These are phyloP conservation scores for Trichoderma citrinoviride DNA, from an alignment of 2,329 filamentous ascomycete species.

Conservation along the genomic window DNA sequence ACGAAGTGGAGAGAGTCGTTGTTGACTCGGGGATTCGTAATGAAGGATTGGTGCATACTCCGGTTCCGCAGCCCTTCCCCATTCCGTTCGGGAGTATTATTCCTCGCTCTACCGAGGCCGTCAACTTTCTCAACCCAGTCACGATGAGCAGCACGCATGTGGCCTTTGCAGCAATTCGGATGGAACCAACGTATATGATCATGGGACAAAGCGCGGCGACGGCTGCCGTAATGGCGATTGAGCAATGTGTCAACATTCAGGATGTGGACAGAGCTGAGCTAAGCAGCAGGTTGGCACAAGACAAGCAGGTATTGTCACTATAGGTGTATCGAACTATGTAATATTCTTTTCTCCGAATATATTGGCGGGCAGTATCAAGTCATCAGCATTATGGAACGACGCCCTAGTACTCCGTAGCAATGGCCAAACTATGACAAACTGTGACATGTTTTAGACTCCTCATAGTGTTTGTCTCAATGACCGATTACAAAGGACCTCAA, in stretches of 20 bases:
- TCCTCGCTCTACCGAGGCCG: constrained; percentile 4
- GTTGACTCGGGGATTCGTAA: constrained; percentile 26
- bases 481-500: no score
- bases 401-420: background rate
- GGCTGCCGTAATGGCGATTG: constrained; percentile 22
- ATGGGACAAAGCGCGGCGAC: constrained; percentile 21
- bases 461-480: no score
- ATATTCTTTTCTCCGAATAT: background rate
- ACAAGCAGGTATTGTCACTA: constrained; percentile 2
- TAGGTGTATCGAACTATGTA: background rate
- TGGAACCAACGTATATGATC: constrained; percentile 24
- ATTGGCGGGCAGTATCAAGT: background rate
- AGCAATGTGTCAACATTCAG: constrained; percentile 17
- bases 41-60: constrained; percentile 26
- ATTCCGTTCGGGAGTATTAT: constrained; percentile 18
- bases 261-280: constrained; percentile 15
- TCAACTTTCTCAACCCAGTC: constrained; percentile 22
- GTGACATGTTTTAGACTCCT: no score
- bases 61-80: constrained; percentile 14
- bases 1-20: constrained; percentile 28
- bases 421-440: no score
- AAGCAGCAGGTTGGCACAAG: background rate
- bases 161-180: constrained; percentile 22
- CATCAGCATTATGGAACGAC: background rate
- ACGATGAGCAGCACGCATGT: constrained; percentile 23